Conservation (phyloP, 257 asterid genomes). For the Fraxinus cuspidata region DNA sequence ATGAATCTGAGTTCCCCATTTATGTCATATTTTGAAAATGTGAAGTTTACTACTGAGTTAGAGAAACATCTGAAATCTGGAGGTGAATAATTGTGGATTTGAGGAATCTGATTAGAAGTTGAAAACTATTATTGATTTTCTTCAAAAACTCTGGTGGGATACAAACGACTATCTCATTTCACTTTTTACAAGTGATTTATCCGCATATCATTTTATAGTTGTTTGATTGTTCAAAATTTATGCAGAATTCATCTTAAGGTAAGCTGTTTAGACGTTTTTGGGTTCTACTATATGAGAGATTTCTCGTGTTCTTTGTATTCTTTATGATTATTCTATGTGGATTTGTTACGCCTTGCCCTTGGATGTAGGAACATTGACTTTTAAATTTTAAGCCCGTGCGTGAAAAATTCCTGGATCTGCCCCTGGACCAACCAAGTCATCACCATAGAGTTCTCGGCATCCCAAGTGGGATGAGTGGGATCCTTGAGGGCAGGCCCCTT, state of each 20-base stretch:
- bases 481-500: not conserved
- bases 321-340: not conserved
- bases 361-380: no score
- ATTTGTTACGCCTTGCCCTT: no score
- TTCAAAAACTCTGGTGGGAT: not conserved
- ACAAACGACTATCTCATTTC: no score
- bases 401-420: no score
- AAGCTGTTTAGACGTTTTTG: no score
- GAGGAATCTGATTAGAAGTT: not conserved
- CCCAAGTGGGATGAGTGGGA: not conserved
- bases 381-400: no score
- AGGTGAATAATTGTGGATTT: not conserved
- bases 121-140: not conserved
- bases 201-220: not conserved
- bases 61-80: not conserved
- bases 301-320: not conserved
- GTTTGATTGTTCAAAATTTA: not conserved
- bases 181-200: not conserved
- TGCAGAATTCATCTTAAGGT: not conserved
- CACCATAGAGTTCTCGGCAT: not conserved
- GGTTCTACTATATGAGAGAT: not conserved
- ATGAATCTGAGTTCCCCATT: not conserved
- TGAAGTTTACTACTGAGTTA: not conserved
- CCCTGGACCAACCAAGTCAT: slow-evolving; percentile 20
- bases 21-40: not conserved